These are phyloP conservation scores for Pseudophaeomoniella oleicola DNA, from an alignment of 2,329 filamentous ascomycete species.

Conservation along the genomic window DNA sequence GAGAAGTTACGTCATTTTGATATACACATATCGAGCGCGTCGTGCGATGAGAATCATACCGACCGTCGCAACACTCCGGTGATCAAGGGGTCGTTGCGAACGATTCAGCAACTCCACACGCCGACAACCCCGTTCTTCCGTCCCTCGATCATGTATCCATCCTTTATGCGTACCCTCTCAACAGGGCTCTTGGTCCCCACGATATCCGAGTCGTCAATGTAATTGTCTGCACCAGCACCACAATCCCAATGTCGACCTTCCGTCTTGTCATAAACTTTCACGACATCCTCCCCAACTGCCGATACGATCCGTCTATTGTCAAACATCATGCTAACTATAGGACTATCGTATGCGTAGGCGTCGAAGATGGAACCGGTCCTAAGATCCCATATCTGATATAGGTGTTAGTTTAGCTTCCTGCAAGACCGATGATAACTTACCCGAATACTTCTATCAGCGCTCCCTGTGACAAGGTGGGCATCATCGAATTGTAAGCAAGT, in stretches of 20 bases:
- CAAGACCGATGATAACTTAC: conserved; percentile 43
- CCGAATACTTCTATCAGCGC: conserved; percentile 79
- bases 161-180: conserved; percentile 77
- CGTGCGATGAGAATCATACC: too few species aligned
- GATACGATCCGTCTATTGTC: conserved; percentile 78
- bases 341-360: conserved; percentile 86
- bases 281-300: conserved; percentile 81
- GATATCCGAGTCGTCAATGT: conserved; percentile 42
- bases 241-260: conserved; percentile 96
- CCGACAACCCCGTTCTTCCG: conserved; percentile 76
- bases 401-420: conserved; percentile 14
- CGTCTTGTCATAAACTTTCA: conserved; percentile 96
- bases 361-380: conserved; percentile 91
- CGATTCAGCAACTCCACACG: conserved; percentile 64
- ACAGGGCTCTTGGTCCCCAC: conserved; percentile 54
- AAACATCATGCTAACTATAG: conserved; percentile 95
- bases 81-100: too few species aligned
- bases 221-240: conserved; percentile 55
- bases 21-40: too few species aligned
- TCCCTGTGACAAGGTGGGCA: conserved; percentile 84
- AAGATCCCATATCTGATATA: conserved; percentile 83
- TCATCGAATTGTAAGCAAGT: conserved; percentile 95
- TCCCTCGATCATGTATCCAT: conserved; percentile 88
- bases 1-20: too few species aligned
- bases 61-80: too few species aligned